These are phyloP conservation scores for Syzygium aqueum DNA, from an alignment of 345 rosid genomes.

Conservation along the genomic window DNA sequence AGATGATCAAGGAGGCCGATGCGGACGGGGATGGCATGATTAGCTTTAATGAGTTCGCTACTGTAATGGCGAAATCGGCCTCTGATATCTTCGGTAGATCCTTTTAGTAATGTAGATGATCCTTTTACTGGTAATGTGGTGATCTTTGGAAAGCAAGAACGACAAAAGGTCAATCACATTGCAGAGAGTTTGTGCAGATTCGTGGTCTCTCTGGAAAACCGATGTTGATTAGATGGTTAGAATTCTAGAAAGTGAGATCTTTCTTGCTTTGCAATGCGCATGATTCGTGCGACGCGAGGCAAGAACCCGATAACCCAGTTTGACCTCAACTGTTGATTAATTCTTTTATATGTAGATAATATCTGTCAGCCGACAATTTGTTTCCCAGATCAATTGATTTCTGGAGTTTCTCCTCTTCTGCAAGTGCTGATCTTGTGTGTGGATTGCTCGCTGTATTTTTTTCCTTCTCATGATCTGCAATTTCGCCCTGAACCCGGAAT, in stretches of 20 bases:
- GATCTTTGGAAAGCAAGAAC: neutral
- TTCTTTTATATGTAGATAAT: neutral
- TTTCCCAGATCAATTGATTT: neutral
- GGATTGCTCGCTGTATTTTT: neutral
- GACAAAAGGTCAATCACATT: neutral
- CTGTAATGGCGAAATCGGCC: constrained; percentile 67
- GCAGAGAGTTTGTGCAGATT: neutral
- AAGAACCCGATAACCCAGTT: neutral
- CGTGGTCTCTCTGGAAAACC: neutral
- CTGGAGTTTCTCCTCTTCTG: neutral
- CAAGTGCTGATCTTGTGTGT: neutral
- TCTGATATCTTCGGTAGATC: constrained; percentile 34
- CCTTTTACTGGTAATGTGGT: neutral
- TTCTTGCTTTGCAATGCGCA: neutral
- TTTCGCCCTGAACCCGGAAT: neutral
- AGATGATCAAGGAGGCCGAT: constrained; percentile 79
- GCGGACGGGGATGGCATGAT: constrained; percentile 73
- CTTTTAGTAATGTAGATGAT: neutral
- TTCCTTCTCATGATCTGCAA: neutral
- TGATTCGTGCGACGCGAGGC: neutral
- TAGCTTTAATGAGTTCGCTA: constrained; percentile 63
- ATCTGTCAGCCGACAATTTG: neutral
- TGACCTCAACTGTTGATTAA: neutral
- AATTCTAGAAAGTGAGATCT: neutral
- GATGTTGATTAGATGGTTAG: neutral